Evolutionary conservation across 495 filamentous ascomycete genomes (phyloP).

Genomic region (Daldinia vernicosa): DNA sequence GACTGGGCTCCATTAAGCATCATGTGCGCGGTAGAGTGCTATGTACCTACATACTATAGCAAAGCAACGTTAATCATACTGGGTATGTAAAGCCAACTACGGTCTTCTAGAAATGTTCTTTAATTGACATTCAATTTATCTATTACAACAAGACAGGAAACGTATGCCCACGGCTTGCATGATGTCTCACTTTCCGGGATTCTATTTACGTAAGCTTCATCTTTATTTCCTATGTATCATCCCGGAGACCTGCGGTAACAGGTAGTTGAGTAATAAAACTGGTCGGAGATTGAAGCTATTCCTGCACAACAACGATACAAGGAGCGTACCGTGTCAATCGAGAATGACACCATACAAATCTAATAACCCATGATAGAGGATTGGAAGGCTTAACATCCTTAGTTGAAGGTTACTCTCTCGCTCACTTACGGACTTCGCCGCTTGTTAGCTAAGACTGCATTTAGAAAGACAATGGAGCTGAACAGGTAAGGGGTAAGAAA

Average conservation of each 20-base stretch:
- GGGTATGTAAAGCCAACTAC: constrained; percentile 11
- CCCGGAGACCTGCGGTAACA: too few species aligned
- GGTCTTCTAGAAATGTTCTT: constrained; percentile 41
- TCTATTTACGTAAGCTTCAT: neutral
- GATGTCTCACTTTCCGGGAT: constrained; percentile 16
- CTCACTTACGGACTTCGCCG: constrained; percentile 12
- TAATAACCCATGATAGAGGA: neutral
- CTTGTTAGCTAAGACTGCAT: constrained; percentile 11
- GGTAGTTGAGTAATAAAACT: neutral
- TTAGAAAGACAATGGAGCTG: constrained; percentile 18
- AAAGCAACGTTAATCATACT: constrained; percentile 32
- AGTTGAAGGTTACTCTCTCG: neutral
- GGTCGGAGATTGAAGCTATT: neutral
- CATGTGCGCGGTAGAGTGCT: constrained; percentile 15
- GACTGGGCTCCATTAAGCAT: constrained; percentile 23
- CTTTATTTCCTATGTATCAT: too few species aligned
- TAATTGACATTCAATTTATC: constrained; percentile 30
- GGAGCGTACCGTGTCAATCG: constrained; percentile 14
- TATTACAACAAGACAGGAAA: constrained; percentile 34
- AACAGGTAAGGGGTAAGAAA: too few species aligned
- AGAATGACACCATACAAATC: constrained; percentile 12
- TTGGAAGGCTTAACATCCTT: neutral
- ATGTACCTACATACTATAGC: constrained; percentile 6
- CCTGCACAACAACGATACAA: constrained; percentile 5
- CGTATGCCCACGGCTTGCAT: constrained; percentile 32